phyloP scores from a whole-genome alignment of 1,284 basidiomycete species.

The Cystobasidiaceae sp. region DNA sequence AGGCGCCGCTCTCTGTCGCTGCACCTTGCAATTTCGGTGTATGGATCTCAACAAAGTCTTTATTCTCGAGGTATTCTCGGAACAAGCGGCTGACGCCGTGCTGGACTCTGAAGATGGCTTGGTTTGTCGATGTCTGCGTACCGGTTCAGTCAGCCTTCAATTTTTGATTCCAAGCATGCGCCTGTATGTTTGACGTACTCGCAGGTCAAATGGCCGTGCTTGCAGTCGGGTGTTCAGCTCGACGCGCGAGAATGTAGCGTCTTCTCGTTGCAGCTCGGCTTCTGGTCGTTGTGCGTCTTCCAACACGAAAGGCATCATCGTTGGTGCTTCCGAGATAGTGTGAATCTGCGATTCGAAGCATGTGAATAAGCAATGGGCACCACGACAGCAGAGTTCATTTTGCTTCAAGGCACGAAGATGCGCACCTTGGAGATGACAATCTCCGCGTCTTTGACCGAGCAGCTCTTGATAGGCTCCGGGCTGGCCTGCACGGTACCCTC shows the following conservation, averaged over 20 bases:
- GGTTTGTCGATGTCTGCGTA: constrained; percentile 83
- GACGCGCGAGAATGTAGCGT: constrained; percentile 55
- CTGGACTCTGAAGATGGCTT: constrained; percentile 91
- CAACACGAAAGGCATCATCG: constrained; percentile 75
- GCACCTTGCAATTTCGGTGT: constrained; percentile 96
- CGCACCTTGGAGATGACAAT: constrained; percentile 74
- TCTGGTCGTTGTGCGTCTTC: constrained; percentile 89
- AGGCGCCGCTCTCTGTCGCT: constrained; percentile 93
- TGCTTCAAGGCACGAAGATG: not conserved
- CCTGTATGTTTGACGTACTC: constrained; percentile 54
- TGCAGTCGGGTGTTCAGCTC: constrained; percentile 89
- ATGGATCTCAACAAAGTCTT: constrained; percentile 90
- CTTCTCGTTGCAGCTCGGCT: constrained; percentile 62
- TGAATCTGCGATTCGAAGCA: constrained; percentile 57
- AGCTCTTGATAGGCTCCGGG: constrained; percentile 84
- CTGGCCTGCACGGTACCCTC: constrained; percentile 75
- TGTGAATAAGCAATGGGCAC: not conserved
- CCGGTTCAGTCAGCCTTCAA: not conserved
- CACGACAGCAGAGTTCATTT: not conserved
- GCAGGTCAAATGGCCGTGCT: constrained; percentile 88
- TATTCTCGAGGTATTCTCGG: constrained; percentile 70
- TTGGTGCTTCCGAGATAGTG: constrained; percentile 68
- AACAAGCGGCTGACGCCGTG: constrained; percentile 83
- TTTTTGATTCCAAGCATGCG: not conserved
- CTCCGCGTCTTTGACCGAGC: constrained; percentile 81